phyloP scores from a whole-genome alignment of 2,329 filamentous ascomycete genomes.

The Aspergillus pseudoterreus region DNA sequence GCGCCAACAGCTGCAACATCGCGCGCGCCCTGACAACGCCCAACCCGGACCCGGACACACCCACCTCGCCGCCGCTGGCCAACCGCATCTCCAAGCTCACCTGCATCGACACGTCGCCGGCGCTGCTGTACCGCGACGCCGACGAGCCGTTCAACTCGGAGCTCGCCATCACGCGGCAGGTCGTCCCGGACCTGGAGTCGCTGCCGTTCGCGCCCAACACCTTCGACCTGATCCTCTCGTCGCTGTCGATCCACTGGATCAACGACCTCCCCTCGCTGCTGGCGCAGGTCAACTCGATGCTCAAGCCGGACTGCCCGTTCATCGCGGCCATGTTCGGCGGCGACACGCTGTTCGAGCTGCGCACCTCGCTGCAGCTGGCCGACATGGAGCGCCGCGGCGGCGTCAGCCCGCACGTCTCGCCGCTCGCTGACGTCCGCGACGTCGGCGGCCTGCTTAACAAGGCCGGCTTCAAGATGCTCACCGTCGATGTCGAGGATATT shows the following conservation, averaged over 20 bases:
- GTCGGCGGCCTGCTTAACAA: constrained; percentile 81
- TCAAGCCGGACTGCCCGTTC: constrained; percentile 89
- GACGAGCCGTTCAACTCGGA: constrained; percentile 63
- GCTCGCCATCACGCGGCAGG: constrained; percentile 68
- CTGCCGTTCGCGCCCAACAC: constrained; percentile 71
- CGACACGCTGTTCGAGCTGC: constrained; percentile 88
- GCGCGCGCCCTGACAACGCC: constrained; percentile 70
- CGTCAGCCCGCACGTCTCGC: constrained; percentile 84
- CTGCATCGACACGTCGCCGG: constrained; percentile 75
- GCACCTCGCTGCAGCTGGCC: constrained; percentile 87
- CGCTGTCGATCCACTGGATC: constrained; percentile 90
- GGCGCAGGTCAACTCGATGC: constrained; percentile 75
- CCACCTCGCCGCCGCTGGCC: constrained; percentile 54
- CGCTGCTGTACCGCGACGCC: constrained; percentile 76
- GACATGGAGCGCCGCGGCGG: constrained; percentile 89
- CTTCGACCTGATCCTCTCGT: constrained; percentile 89
- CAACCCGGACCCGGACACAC: constrained; percentile 59
- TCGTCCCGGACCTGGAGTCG: constrained; percentile 64
- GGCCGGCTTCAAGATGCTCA: constrained; percentile 91
- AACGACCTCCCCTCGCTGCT: constrained; percentile 89
- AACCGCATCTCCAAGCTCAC: constrained; percentile 69
- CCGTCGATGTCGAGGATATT: constrained; percentile 95
- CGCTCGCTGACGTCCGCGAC: constrained; percentile 86
- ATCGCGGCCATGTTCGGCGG: constrained; percentile 96
- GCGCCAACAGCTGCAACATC: constrained; percentile 93